A percentile compares a stretch with the other conserved stretches of the same genome.
Conservation (phyloP, 1,284 basidiomycete genomes). For the Boletus semigastroideus region DNA sequence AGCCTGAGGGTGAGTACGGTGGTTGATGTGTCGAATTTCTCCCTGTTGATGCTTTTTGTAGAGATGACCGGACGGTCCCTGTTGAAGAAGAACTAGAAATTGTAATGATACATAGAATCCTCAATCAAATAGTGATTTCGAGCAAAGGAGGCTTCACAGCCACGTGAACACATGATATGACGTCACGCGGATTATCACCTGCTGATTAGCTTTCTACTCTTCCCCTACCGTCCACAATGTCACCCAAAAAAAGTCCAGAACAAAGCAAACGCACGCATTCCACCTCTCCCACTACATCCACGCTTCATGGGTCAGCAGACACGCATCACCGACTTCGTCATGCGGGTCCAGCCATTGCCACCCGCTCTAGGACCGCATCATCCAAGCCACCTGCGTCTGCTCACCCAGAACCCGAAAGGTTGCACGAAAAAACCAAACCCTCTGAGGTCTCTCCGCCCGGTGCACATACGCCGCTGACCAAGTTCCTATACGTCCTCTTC, state of each 20-base stretch:
- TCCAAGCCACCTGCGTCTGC: constrained; percentile 1
- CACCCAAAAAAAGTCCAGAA: constrained; percentile 21
- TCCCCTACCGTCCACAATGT: constrained; percentile 9
- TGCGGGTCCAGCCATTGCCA: constrained; percentile 15
- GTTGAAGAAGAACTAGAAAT: constrained; percentile 27
- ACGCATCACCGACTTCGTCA: constrained; percentile 17
- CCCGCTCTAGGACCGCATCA: not conserved
- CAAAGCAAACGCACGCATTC: constrained; percentile 8
- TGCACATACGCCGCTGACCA: constrained; percentile 9
- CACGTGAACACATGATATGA: constrained; percentile 17
- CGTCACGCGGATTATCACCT: constrained; percentile 7
- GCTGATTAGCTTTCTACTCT: not conserved
- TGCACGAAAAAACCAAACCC: not conserved
- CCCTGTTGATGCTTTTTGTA: constrained; percentile 10
- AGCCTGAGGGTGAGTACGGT: constrained; percentile 53
- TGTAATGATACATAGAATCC: constrained; percentile 17
- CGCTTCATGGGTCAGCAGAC: not conserved
- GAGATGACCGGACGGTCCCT: constrained; percentile 32
- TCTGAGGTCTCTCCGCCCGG: constrained; percentile 3
- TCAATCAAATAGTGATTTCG: not conserved
- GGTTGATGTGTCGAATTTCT: not conserved
- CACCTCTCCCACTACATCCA: constrained; percentile 12
- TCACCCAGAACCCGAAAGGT: not conserved
- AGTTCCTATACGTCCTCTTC: constrained; percentile 15
- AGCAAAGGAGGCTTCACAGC: no score